Base-by-base conservation (phyloP, 2,329 filamentous ascomycete species). In the Knoxdaviesia capensis region DNA sequence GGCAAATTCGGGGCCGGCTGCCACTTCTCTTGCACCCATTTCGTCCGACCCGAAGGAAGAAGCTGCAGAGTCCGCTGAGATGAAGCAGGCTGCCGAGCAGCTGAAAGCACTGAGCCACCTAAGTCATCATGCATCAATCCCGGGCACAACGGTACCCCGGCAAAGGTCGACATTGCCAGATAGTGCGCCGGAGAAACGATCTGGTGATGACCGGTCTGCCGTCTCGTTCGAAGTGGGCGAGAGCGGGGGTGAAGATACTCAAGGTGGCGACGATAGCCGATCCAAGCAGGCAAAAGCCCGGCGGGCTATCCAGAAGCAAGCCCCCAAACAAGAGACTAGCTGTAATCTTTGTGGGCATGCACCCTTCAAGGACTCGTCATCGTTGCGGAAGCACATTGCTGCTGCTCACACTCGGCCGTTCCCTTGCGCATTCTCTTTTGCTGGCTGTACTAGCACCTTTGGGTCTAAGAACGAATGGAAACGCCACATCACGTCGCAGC, bases 401-500 rank as follows among this genome's bases (percentile, higher is more conserved):
- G 74, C 76, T 2, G 73, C 74, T 2, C 77, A 81, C 47, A 80
- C 76, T 0, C 68, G 77, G 20, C 77, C 78, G 0, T 96, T 94
- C 51, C 75, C 78, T 0, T 98, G 88, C 54, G 82, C 83, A 3
- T 88, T 94, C 54, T 76, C 78, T 1, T 78, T 78, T 51, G 92
- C 88, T 36, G 84, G 82, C 11, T 98, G 88, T 56, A 63, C 61
- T 0, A 86, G 84, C 50, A 83, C 77, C 0, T 94, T 96, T 56
- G 77, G 79, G 1, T 88, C 83, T 10, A 96, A 94, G 60, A 94
- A 96, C 53, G 88, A 96, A 57, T 98, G 88, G 88, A 96, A 96
- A 59, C 74, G 88, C 4, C 90, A 98, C 54, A 84, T 94, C 54
- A 72, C 77, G 10, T 93, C 85, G 0, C 85, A 94, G 51, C 90